phyloP scores from a whole-genome alignment of 2,329 filamentous ascomycete genomes.

The Talaromyces sp. region DNA sequence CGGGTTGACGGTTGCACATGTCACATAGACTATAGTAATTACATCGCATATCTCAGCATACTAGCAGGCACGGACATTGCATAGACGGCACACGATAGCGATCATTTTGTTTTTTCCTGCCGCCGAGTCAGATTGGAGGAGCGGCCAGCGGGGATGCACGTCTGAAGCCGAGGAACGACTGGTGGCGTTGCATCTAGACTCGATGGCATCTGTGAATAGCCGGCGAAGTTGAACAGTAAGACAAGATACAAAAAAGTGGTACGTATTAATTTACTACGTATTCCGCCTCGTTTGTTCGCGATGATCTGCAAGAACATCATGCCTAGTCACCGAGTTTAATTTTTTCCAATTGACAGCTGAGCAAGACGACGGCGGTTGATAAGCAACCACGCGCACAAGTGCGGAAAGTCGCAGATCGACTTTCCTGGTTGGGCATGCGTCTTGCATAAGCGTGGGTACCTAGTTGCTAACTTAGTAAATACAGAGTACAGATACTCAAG shows the following conservation, averaged over 20 bases:
- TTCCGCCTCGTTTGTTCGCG: too few species aligned
- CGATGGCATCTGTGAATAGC: too few species aligned
- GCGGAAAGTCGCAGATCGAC: background rate
- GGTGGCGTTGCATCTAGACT: background rate
- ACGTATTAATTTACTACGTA: too few species aligned
- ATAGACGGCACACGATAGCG: background rate
- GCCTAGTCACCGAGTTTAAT: too few species aligned
- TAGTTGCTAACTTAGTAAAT: too few species aligned
- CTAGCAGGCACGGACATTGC: background rate
- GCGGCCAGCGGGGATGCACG: background rate
- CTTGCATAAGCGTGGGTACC: background rate
- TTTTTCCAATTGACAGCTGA: too few species aligned
- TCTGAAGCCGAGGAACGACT: background rate
- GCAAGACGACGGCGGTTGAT: background rate
- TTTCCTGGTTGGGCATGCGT: background rate
- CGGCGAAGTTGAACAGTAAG: too few species aligned
- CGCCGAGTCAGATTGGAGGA: background rate
- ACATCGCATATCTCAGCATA: background rate
- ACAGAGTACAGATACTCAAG: too few species aligned
- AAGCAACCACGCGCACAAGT: too few species aligned
- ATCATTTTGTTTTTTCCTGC: background rate
- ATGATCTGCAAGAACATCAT: too few species aligned
- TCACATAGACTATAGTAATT: background rate
- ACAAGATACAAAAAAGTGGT: too few species aligned
- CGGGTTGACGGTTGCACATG: background rate